Conservation (phyloP, 306 rosid species). For the Fagus crenata region DNA sequence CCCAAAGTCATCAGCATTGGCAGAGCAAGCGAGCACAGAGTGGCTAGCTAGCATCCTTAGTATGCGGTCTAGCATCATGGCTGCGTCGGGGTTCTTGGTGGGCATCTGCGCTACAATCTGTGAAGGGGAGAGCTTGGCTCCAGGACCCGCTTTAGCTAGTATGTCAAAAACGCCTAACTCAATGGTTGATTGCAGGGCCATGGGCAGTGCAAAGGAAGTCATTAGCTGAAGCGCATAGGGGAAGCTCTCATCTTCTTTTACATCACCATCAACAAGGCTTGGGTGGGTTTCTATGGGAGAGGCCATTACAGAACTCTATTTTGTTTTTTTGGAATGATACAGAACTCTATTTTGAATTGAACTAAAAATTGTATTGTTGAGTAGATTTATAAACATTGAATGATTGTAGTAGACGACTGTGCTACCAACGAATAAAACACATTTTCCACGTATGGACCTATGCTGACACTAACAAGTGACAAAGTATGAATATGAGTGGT, state of each 20-base stretch:
- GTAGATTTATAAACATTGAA: too few species aligned
- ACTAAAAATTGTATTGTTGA: too few species aligned
- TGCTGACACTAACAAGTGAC: too few species aligned
- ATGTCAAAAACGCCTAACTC: not conserved
- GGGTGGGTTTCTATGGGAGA: not conserved
- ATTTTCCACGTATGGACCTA: too few species aligned
- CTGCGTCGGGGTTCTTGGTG: not conserved
- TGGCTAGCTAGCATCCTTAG: constrained; percentile 6
- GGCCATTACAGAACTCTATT: not conserved
- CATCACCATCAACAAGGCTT: not conserved
- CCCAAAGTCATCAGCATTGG: not conserved
- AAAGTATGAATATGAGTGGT: too few species aligned
- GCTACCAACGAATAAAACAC: too few species aligned
- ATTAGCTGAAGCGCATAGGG: not conserved
- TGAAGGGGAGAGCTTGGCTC: not conserved
- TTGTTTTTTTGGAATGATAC: too few species aligned
- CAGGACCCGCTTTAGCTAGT: not conserved
- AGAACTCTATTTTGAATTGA: not conserved
- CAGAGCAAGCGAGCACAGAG: constrained; percentile 36
- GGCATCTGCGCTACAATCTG: not conserved
- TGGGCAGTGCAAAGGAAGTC: not conserved
- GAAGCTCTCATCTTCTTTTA: not conserved
- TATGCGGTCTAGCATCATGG: not conserved
- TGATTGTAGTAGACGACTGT: too few species aligned
- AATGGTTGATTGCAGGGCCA: not conserved